Percentiles rank a stretch among this genome's conserved stretches.
Conservation (phyloP, 345 rosid genomes). For the Mercurialis annua region DNA sequence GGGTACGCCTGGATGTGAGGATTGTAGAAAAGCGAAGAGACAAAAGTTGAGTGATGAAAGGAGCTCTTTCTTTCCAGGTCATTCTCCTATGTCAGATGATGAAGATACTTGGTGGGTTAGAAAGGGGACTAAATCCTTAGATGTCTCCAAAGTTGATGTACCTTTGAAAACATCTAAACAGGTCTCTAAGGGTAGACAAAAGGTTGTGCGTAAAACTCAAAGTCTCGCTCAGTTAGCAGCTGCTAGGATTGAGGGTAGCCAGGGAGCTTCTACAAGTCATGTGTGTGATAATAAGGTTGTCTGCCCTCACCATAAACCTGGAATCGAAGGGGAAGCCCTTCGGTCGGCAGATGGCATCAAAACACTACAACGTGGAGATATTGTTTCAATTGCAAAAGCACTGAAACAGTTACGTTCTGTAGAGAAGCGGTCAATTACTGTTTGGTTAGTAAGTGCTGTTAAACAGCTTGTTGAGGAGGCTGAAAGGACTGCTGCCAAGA, state of each 20-base stretch:
- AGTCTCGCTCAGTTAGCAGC: constrained; percentile 89
- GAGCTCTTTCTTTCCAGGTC: constrained; percentile 53
- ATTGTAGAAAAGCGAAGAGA: constrained; percentile 60
- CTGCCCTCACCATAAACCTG: constrained; percentile 66
- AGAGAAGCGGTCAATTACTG: constrained; percentile 67
- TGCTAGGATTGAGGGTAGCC: constrained; percentile 96
- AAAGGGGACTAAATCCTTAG: constrained; percentile 61
- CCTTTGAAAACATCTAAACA: constrained; percentile 65
- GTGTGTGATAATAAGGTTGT: constrained; percentile 60
- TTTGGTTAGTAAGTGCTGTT: constrained; percentile 72
- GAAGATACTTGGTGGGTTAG: constrained; percentile 95
- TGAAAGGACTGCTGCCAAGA: constrained; percentile 56
- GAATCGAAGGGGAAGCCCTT: constrained; percentile 56
- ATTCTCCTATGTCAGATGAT: constrained; percentile 72
- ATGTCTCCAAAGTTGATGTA: constrained; percentile 62
- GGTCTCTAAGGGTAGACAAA: constrained; percentile 77
- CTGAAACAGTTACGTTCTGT: constrained; percentile 68
- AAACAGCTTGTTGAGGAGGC: constrained; percentile 76
- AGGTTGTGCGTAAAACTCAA: constrained; percentile 78
- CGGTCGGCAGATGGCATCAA: constrained; percentile 53
- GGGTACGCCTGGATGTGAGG: constrained; percentile 85
- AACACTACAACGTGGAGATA: constrained; percentile 44
- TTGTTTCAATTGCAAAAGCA: constrained; percentile 67
- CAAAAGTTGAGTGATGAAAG: constrained; percentile 54
- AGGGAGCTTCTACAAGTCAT: constrained; percentile 95